phyloP scores from a whole-genome alignment of 768 basidiomycete genomes.

The Podaxis sp. region DNA sequence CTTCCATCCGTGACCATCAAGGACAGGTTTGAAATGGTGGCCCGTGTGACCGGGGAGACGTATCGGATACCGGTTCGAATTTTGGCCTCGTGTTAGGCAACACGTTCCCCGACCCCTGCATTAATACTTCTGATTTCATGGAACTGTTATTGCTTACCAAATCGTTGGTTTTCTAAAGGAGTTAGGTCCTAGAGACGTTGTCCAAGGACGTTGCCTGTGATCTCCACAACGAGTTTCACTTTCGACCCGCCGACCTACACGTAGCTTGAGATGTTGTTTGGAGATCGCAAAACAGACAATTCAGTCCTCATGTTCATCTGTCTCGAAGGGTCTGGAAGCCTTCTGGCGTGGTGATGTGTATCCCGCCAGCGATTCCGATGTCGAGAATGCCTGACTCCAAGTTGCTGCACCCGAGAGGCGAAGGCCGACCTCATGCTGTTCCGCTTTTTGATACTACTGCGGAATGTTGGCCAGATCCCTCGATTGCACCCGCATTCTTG shows the following conservation, averaged over 20 bases:
- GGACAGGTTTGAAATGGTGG: neutral
- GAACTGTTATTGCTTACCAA: neutral
- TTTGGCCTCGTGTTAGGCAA: neutral
- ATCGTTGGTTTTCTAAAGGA: neutral
- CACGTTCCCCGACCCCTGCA: neutral
- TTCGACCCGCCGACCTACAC: neutral
- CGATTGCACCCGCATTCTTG: neutral
- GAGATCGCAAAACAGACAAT: neutral
- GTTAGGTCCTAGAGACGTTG: neutral
- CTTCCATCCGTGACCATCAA: conserved; percentile 8
- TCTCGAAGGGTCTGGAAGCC: neutral
- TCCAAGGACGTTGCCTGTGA: neutral
- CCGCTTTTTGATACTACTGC: neutral
- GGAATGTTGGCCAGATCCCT: neutral
- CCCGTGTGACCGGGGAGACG: neutral
- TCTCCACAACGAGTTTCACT: neutral
- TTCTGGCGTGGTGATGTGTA: neutral
- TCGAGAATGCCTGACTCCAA: neutral
- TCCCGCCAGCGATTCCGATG: neutral
- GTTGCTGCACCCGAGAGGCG: neutral
- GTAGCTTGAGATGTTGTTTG: neutral
- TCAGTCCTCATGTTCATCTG: neutral
- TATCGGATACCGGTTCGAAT: conserved; percentile 6
- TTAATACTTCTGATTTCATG: neutral
- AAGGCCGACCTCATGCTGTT: neutral